A percentile compares a stretch with the other conserved stretches of the same genome.
Conservation (phyloP, 495 filamentous ascomycete species). For the Penicillium taxi region DNA sequence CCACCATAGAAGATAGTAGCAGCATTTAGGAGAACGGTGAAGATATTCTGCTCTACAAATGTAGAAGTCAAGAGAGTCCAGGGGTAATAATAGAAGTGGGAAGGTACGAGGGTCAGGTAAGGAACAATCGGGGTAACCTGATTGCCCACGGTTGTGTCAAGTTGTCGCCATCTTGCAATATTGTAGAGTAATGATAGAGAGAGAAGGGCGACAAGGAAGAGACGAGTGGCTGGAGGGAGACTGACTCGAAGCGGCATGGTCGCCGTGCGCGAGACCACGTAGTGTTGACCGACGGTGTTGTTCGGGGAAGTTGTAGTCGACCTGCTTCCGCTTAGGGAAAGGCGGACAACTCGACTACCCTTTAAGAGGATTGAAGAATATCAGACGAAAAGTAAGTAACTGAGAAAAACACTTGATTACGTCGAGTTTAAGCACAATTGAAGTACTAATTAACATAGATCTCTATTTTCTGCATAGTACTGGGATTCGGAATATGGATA, state of each 20-base stretch:
- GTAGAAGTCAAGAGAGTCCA: slow-evolving; percentile 87
- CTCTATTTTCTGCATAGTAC: no score
- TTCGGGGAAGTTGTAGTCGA: slow-evolving; percentile 9
- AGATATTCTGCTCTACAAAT: slow-evolving; percentile 87
- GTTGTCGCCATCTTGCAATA: slow-evolving; percentile 50
- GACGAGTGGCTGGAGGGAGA: slow-evolving; percentile 82
- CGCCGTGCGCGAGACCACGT: slow-evolving; percentile 29
- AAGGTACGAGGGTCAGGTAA: slow-evolving; percentile 80
- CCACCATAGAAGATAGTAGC: slow-evolving; percentile 87
- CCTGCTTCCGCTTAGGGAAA: slow-evolving; percentile 1
- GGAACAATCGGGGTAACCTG: slow-evolving; percentile 57
- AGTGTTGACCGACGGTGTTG: no score
- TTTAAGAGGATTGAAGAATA: no score
- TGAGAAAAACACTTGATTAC: no score
- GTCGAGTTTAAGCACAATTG: no score
- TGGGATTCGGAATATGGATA: no score
- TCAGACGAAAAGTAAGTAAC: no score
- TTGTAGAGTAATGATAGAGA: slow-evolving; percentile 76
- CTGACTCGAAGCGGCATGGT: slow-evolving; percentile 80
- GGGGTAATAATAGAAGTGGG: slow-evolving; percentile 73
- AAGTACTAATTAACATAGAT: no score
- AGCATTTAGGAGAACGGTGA: slow-evolving; percentile 72
- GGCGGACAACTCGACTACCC: no score
- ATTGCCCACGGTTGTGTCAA: slow-evolving; percentile 49
- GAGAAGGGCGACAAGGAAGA: slow-evolving; percentile 64